Evolutionary conservation across 1,139 yeast species (phyloP), one percentile per base, ranked within the genome.

Genomic region (Neolecta irregularis): DNA sequence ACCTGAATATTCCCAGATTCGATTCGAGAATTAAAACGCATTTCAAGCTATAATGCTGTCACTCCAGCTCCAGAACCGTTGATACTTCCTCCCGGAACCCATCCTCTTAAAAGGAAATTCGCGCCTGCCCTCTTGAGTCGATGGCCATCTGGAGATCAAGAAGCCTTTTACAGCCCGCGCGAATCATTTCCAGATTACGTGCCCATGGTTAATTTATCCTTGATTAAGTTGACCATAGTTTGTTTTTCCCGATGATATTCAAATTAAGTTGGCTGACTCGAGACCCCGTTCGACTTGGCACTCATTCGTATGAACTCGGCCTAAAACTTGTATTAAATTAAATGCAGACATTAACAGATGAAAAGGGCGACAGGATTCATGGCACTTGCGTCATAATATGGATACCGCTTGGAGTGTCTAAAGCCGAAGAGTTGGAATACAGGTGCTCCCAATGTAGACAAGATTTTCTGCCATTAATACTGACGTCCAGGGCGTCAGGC

Each of bases 201-300:
- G 20, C 46, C 46, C 13, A 43, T 43, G 46, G n/a, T n/a, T n/a
- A n/a, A n/a, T n/a, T n/a, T n/a, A n/a, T n/a, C n/a, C n/a, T n/a
- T n/a, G n/a, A n/a, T n/a, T n/a, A n/a, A n/a, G n/a, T n/a, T n/a
- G n/a, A n/a, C n/a, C n/a, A n/a, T n/a, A n/a, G n/a, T 43, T 43
- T 39, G 43, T 38, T 9, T 43, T 43, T 26, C 46, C 46, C 2
- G 36, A 41, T 25, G 46, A 42, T 24, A 30, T 42, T 5, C 33
- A 24, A 13, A 37, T 43, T 12, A 21, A 34, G 15, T 32, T 34
- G 7, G 31, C 46, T 9, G 43, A 36, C 15, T 25, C 17, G 15
- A 26, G 43, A 15, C 46, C 46, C 5, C 30, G 23, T 6, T 35
- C 44, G 3, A 33, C 40, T 1, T 40, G 44, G 41, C 46, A 43